These are phyloP conservation scores for Taxillus chinensis DNA, from an alignment of 164 flowering plant genomes.

Conservation along the genomic window DNA sequence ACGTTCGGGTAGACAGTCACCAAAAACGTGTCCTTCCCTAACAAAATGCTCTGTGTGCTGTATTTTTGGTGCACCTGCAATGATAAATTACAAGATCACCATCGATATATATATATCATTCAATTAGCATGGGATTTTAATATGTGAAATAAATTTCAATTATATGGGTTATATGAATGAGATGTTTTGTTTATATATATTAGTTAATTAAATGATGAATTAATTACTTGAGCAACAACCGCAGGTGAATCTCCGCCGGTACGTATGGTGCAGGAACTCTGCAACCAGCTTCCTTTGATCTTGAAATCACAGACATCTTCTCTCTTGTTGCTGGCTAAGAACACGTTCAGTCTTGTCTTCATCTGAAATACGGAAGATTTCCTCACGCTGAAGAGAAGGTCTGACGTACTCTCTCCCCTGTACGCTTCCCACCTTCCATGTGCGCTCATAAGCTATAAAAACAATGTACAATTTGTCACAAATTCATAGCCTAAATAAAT, in stretches of 20 bases:
- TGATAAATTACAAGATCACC: not conserved
- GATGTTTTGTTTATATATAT: no score
- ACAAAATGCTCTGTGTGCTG: not conserved
- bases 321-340: not conserved
- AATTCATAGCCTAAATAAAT: no score
- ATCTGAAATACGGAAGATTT: not conserved
- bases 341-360: not conserved
- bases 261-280: not conserved
- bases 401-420: not conserved
- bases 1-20: not conserved
- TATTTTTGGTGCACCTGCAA: not conserved
- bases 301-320: not conserved
- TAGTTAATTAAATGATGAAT: no score
- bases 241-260: not conserved
- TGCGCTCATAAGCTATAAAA: not conserved
- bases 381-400: not conserved
- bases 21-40: not conserved
- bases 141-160: no score
- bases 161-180: no score
- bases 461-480: no score
- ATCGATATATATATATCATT: no score
- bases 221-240: not conserved
- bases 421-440: not conserved
- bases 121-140: no score
- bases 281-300: not conserved